Evolutionary conservation across 1,139 yeast genomes (phyloP), one percentile per base, ranked within the genome.

Genomic region (Kazachstania sp.): DNA sequence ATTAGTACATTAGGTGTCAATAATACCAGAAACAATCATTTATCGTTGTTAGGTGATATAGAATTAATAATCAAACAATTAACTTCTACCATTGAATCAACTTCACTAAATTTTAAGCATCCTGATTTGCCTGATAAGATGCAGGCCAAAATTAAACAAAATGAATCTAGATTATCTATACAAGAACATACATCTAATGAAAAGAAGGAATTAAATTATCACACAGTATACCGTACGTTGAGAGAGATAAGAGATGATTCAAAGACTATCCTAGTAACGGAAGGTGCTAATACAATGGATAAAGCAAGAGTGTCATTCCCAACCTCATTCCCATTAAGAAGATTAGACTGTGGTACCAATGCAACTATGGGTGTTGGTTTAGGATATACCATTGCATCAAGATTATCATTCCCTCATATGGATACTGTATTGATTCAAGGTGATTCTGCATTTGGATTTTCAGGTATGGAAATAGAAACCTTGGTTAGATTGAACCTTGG

Each of bases 201-300:
- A n/a, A 13, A 31, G 4, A 23, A 39, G 2, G 40, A 56, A 9
- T 68, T 68, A n/a, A 71, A 69, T 45, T 81, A 81, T 58, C 73
- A 77, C 54, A 71, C 75, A 18, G 81, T 76, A 1, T 78, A 79
- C 60, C 72, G 70, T 23, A 64, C 64, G 1, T 65, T 81, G n/a
- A 64, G 78, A 37, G 71, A 69, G 2, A 54, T 64, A 9, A 61
- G 74, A 37, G 50, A 61, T 28, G 64, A 66, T 23, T 52, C 61
- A 5, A 54, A 66, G 12, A 66, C 75, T 1, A 59, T 78, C 4
- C 67, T 73, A 40, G 74, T 80, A 1, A 71, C 78, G 3, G 86
- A 81, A 59, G 86, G 86, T 13, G 86, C 86, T 1, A 79, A 80
- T 57, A 79, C 86, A 0, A 81, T 81, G 86, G 86, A 81, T 55